These are phyloP conservation scores for Phytophthora kernoviae DNA, from an alignment of 352 stramenopile genomes.

Conservation along the genomic window DNA sequence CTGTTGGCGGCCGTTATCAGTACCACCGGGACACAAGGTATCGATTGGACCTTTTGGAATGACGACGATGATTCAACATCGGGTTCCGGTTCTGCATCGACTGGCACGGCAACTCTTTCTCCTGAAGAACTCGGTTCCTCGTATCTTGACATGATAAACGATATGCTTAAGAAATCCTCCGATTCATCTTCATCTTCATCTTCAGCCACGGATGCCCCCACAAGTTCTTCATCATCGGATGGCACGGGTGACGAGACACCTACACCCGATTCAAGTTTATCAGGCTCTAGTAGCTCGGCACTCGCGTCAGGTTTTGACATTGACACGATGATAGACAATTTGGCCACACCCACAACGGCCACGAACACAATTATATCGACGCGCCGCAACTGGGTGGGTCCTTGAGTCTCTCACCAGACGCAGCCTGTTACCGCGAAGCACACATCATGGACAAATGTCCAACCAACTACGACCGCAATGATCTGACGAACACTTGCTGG, in stretches of 20 bases:
- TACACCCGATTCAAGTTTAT: neutral
- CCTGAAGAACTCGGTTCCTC: slow-evolving; percentile 27
- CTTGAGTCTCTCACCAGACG: slow-evolving; percentile 8
- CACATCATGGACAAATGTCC: slow-evolving; percentile 24
- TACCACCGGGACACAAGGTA: slow-evolving; percentile 28
- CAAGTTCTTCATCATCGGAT: slow-evolving; percentile 2
- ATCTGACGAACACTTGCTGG: slow-evolving; percentile 35
- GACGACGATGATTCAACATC: slow-evolving; percentile 26
- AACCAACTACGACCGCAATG: slow-evolving; percentile 30
- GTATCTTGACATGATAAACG: slow-evolving; percentile 31
- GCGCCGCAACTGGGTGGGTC: slow-evolving; percentile 26
- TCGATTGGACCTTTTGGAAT: slow-evolving; percentile 41
- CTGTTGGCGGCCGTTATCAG: slow-evolving; percentile 12
- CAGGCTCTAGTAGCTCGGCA: neutral
- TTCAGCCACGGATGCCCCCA: neutral
- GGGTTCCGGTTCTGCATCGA: slow-evolving; percentile 1
- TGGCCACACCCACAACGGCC: neutral
- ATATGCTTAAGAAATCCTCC: slow-evolving; percentile 10
- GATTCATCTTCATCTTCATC: neutral
- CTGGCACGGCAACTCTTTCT: slow-evolving; percentile 17
- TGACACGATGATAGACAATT: slow-evolving; percentile 4
- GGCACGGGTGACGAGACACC: neutral
- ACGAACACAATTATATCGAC: neutral
- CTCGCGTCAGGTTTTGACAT: slow-evolving; percentile 2
- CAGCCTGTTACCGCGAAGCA: slow-evolving; percentile 38